Base-by-base conservation (phyloP, 495 filamentous ascomycete genomes). In the Mytilinidion resinicola region DNA sequence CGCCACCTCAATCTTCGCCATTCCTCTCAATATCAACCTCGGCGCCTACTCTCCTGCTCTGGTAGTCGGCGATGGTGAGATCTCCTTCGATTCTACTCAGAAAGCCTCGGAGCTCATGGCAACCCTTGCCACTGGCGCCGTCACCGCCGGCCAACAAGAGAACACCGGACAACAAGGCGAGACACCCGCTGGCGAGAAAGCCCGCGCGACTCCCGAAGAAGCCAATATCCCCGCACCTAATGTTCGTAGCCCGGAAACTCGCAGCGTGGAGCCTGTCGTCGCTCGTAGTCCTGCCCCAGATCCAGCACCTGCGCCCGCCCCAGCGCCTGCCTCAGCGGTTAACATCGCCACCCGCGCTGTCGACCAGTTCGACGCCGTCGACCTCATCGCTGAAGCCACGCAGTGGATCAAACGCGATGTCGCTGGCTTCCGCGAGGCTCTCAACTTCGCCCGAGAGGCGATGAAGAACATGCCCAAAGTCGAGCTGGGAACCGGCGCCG, bases 1-100 rank as follows among this genome's bases (percentile, higher is more conserved):
- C 48, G 52, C 62, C 25, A 52, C 62, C 20, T 49, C 65, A 15
- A 53, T 62, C 59, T 59, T 57, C 42, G 80, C 79, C 39, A 70
- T 82, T 56, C 79, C 78, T 9, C 69, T 82, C 5, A 82, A 82
- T 71, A 82, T 82, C 73, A 82, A 82, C 70, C 70, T 82, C 30
- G 79, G 78, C 17, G 78, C 79, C n/a, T 82, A 80, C 64, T 81
- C 78, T 10, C 79, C 78, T 12, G 79, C 79, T 34, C 56, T 82
- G 67, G 79, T 82, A 63, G 79, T 82, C 66, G 78, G 79, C 74
- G 78, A 82, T 72, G 78, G 79, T 65, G 78, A 75, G 55, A 80
- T 82, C 56, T 76, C 77, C 12, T 79, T 82, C 61, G 70, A 68
- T 39, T 69, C 76, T 41, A 71, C 53, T 48, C 76, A 74, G 52